These are phyloP conservation scores for Pisolithus microcarpus DNA, from an alignment of 768 basidiomycete species.

Conservation along the genomic window DNA sequence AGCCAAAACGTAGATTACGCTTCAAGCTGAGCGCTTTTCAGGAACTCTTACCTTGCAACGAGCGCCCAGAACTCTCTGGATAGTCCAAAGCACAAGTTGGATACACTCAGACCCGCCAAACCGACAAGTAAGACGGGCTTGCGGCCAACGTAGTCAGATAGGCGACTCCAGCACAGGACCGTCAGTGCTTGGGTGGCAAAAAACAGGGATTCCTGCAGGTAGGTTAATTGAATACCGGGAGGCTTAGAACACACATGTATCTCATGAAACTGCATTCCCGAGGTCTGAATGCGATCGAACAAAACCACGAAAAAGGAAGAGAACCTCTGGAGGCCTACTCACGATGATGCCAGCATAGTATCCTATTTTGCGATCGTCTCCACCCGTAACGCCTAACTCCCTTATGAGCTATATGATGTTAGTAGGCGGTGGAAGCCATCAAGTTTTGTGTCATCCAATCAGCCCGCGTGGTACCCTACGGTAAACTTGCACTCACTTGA, in stretches of 20 bases:
- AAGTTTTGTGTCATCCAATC: not conserved
- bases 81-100: conserved; percentile 71
- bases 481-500: conserved; percentile 29
- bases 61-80: conserved; percentile 64
- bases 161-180: conserved; percentile 67
- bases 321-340: conserved; percentile 15
- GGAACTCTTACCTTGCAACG: conserved; percentile 34
- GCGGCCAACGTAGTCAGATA: conserved; percentile 67
- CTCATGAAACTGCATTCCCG: not conserved
- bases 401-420: conserved; percentile 41
- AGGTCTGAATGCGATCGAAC: not conserved
- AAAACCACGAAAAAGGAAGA: too few species aligned
- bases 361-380: conserved; percentile 57
- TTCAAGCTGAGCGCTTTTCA: not conserved
- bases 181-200: conserved; percentile 68
- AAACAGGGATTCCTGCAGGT: conserved; percentile 63
- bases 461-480: not conserved
- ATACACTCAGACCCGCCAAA: conserved; percentile 53
- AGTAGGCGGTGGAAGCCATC: not conserved
- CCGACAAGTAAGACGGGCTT: conserved; percentile 69
- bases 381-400: conserved; percentile 57
- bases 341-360: conserved; percentile 60
- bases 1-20: conserved; percentile 2
- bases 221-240: not conserved
- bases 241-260: not conserved